Percentiles rank a stretch among this genome's conserved stretches.
Evolutionary conservation across 768 basidiomycete species (phyloP).

Genomic region (Neoboletus brunneissimus): DNA sequence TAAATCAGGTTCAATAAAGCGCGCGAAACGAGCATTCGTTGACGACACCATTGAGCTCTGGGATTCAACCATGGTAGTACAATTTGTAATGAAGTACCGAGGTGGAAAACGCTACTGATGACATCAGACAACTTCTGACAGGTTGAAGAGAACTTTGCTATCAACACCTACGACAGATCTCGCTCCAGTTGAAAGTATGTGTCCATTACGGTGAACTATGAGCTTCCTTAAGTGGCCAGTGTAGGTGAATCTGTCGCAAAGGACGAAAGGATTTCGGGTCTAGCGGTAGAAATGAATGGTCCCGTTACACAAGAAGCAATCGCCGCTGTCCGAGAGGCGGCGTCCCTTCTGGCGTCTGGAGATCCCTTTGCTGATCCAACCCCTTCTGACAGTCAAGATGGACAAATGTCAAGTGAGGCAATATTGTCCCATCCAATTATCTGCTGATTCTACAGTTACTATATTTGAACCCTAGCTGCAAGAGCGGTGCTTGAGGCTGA

Average conservation of each 20-base stretch:
- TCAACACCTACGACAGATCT: neutral
- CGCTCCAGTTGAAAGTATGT: neutral
- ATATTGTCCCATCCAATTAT: neutral
- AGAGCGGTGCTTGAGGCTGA: neutral
- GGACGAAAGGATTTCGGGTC: neutral
- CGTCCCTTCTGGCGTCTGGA: neutral
- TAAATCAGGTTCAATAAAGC: neutral
- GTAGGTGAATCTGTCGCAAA: neutral
- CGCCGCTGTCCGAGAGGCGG: neutral
- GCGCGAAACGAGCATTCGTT: neutral
- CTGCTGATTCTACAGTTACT: neutral
- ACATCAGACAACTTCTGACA: slow-evolving; percentile 2
- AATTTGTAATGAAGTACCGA: too few species aligned
- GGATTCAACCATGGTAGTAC: neutral
- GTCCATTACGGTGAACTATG: neutral
- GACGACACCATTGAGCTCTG: neutral
- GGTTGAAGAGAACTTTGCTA: neutral
- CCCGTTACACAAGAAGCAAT: neutral
- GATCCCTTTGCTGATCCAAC: neutral
- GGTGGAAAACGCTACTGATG: neutral
- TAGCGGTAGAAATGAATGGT: too few species aligned
- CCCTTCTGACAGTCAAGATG: neutral
- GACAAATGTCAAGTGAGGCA: neutral
- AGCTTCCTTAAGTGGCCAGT: neutral
- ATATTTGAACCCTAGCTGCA: neutral